Base-by-base conservation (phyloP, 2,329 filamentous ascomycete species). In the Ceratocystis albifundus region DNA sequence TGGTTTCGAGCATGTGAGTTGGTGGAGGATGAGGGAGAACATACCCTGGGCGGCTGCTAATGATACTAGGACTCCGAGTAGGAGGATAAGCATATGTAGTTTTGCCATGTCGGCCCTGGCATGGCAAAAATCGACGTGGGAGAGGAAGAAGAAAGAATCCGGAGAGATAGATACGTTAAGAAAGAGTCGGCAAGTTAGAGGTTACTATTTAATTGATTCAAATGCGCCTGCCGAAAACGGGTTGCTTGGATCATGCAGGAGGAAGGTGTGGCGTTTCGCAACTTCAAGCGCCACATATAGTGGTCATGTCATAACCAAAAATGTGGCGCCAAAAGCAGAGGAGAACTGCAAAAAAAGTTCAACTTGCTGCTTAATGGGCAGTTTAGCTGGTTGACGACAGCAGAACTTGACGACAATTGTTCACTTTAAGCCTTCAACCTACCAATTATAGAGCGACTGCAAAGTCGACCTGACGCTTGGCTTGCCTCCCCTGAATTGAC, bases 31-130 rank as follows among this genome's bases (percentile, higher is more conserved):
- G 57, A 25, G 50, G 20, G 55, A 28, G 12, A 28, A 71, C 77
- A 72, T 74, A 81, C 80, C 78, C 45, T 74, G 72, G 71, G 80
- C 80, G 32, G 74, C 71, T 28, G 71, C 73, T 2, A 78, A 69
- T 22, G 74, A 72, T 3, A 75, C 59, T 3, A 79, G 53, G 12
- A 72, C 72, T 50, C 73, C 73, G 5, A 61, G 41, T 0, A 79
- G 71, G 53, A 79, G 71, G 20, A 75, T 59, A 0, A 79, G 57
- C 4, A 76, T 64, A 0, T 73, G 71, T 73, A 77, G 71, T 69
- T 77, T 75, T 63, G 76, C 73, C 78, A 80, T 80, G 55, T 44
- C 36, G 22, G 25, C 45, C 45, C 36, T n/a, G 22, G n/a, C 68
- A 66, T 69, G 62, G 12, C 41, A 32, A 41, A 8, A 57, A 10